Percentiles rank a stretch among this genome's conserved stretches.
Evolutionary conservation across 1,284 basidiomycete genomes (phyloP).

Genomic region (Cutaneotrichosporon sp.): DNA sequence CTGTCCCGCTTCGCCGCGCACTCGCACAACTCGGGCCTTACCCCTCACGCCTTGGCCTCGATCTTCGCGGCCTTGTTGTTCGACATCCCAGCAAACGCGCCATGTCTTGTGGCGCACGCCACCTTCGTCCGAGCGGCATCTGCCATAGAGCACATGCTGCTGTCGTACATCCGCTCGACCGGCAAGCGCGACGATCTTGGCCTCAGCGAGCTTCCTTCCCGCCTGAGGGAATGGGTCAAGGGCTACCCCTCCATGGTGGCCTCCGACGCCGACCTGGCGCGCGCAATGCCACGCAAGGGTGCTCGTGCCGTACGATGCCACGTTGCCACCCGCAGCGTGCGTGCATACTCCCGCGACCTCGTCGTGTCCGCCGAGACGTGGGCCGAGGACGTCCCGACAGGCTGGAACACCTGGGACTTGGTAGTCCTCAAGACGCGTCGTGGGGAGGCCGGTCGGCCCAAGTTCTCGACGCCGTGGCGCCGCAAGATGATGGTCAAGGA

Average conservation of each 20-base stretch:
- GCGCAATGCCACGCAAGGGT: conserved; percentile 64
- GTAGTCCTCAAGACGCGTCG: conserved; percentile 33
- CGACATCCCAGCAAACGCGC: conserved; percentile 57
- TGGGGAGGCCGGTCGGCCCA: conserved; percentile 37
- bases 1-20: conserved; percentile 77
- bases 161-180: conserved; percentile 79
- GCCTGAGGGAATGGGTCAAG: conserved; percentile 81
- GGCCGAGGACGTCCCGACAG: conserved; percentile 56
- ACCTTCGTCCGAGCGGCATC: conserved; percentile 77
- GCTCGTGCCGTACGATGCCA: conserved; percentile 70
- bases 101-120: conserved; percentile 75
- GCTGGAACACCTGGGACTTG: conserved; percentile 46
- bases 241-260: conserved; percentile 74
- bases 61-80: conserved; percentile 85
- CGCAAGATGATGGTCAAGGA: conserved; percentile 43
- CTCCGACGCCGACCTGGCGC: conserved; percentile 46
- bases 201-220: conserved; percentile 66
- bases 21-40: conserved; percentile 75
- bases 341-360: conserved; percentile 78
- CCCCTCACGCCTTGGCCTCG: conserved; percentile 78
- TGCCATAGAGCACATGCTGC: conserved; percentile 83
- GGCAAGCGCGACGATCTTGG: conserved; percentile 61
- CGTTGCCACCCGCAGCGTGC: conserved; percentile 71
- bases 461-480: conserved; percentile 39
- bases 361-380: conserved; percentile 71